Percentiles rank a stretch among this genome's conserved stretches.
These are phyloP conservation scores for Fusarium sp. DNA, from an alignment of 2,329 filamentous ascomycete species.

Conservation along the genomic window DNA sequence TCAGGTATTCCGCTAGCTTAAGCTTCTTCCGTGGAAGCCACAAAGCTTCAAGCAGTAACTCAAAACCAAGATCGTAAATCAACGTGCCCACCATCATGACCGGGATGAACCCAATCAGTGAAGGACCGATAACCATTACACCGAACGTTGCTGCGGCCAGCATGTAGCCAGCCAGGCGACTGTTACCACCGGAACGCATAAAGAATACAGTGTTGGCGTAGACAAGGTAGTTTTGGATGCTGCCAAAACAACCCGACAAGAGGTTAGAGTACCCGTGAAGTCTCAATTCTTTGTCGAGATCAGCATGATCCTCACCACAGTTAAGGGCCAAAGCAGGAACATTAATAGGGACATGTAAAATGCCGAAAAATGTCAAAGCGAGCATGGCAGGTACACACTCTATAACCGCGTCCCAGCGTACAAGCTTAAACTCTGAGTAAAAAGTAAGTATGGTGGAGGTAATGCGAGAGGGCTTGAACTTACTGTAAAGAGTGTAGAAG, in stretches of 20 bases:
- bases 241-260: conserved; percentile 85
- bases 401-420: conserved; percentile 86
- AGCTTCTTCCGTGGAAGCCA: conserved; percentile 91
- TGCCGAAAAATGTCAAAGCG: conserved; percentile 95
- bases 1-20: conserved; percentile 88
- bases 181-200: conserved; percentile 91
- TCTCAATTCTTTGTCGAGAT: conserved; percentile 90
- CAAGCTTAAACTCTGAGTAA: conserved; percentile 77
- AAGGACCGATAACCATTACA: conserved; percentile 87
- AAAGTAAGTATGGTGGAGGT: conserved; percentile 33
- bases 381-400: conserved; percentile 95
- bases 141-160: conserved; percentile 84
- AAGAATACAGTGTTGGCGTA: conserved; percentile 99
- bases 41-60: conserved; percentile 88
- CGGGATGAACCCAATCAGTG: conserved; percentile 92
- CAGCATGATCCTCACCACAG: conserved; percentile 90
- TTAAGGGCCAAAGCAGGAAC: conserved; percentile 93
- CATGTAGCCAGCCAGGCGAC: conserved; percentile 85
- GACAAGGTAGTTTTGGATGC: conserved; percentile 96
- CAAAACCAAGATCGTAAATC: conserved; percentile 95
- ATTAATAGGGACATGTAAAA: conserved; percentile 97
- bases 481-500: conserved; percentile 95
- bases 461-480: conserved; percentile 51
- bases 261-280: conserved; percentile 95
- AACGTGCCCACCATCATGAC: conserved; percentile 96